Evolutionary conservation across 306 rosid species (phyloP).

Genomic region (Trifolium fragiferum): DNA sequence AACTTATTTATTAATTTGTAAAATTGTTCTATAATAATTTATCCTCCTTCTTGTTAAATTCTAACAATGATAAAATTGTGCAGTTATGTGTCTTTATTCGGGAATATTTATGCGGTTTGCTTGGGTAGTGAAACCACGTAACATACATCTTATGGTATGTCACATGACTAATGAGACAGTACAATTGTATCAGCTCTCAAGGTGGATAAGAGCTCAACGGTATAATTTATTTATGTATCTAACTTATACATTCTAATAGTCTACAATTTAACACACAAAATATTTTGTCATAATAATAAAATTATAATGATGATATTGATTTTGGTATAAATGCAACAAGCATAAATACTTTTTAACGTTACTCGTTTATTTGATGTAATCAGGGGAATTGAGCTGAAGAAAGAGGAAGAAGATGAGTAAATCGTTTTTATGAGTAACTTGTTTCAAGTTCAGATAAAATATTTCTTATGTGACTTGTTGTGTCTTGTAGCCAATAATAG

Average conservation of each 20-base stretch:
- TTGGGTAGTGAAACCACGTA: constrained; percentile 56
- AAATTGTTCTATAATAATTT: too few relatives aligned
- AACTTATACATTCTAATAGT: too few relatives aligned
- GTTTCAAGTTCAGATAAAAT: background rate
- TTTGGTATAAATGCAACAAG: background rate
- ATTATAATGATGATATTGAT: too few relatives aligned
- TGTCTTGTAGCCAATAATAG: too few relatives aligned
- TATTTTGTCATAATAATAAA: too few relatives aligned
- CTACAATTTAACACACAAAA: too few relatives aligned
- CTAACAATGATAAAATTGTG: background rate
- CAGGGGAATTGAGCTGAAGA: background rate
- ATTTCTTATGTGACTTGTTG: background rate
- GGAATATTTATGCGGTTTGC: constrained; percentile 53
- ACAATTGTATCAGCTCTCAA: constrained; percentile 53
- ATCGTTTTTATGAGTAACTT: background rate
- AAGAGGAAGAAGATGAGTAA: background rate
- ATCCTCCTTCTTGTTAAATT: too few relatives aligned
- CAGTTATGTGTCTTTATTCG: constrained; percentile 56
- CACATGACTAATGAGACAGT: constrained; percentile 50
- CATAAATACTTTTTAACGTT: background rate
- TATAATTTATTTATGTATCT: background rate
- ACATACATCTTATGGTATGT: constrained; percentile 49
- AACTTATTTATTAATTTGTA: too few relatives aligned
- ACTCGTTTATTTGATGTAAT: background rate
- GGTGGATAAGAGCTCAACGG: constrained; percentile 48